Conservation (phyloP, 805 yeast genomes). For the Ogataea polymorpha region DNA sequence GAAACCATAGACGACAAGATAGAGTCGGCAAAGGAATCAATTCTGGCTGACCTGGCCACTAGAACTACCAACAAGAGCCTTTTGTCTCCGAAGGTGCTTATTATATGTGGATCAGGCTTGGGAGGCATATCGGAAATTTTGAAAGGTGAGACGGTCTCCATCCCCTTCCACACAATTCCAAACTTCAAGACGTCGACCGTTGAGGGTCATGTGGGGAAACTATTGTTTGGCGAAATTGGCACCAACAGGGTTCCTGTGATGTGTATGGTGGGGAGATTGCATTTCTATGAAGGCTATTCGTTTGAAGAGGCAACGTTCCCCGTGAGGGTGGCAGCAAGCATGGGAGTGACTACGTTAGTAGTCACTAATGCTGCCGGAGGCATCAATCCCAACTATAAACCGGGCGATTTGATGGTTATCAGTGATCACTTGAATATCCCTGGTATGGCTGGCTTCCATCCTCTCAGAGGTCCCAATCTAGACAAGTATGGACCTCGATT, state of each 20-base stretch:
- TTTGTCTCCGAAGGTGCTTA: constrained; percentile 57
- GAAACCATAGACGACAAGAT: constrained; percentile 9
- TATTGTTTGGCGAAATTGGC: constrained; percentile 77
- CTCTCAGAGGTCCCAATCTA: constrained; percentile 83
- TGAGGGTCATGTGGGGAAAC: constrained; percentile 82
- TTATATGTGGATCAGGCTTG: constrained; percentile 93
- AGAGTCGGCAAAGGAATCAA: constrained; percentile 14
- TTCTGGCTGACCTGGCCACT: constrained; percentile 11
- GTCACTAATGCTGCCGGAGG: constrained; percentile 99
- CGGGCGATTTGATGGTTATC: constrained; percentile 91
- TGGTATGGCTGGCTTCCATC: constrained; percentile 85
- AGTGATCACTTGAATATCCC: constrained; percentile 89
- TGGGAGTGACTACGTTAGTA: constrained; percentile 61
- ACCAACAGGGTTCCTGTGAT: constrained; percentile 69
- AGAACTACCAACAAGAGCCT: constrained; percentile 6
- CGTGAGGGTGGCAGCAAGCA: constrained; percentile 63
- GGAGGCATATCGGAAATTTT: constrained; percentile 74
- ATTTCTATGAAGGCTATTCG: constrained; percentile 89
- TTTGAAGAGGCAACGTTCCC: constrained; percentile 83
- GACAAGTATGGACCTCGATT: constrained; percentile 82
- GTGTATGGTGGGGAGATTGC: constrained; percentile 92
- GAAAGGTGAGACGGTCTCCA: constrained; percentile 40
- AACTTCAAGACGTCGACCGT: constrained; percentile 82
- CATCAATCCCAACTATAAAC: constrained; percentile 56
- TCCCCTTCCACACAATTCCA: constrained; percentile 70